Evolutionary conservation across 75 land plant species (phyloP), one percentile per base, ranked within the genome.

Genomic region (Chamaecyparis obtusa): DNA sequence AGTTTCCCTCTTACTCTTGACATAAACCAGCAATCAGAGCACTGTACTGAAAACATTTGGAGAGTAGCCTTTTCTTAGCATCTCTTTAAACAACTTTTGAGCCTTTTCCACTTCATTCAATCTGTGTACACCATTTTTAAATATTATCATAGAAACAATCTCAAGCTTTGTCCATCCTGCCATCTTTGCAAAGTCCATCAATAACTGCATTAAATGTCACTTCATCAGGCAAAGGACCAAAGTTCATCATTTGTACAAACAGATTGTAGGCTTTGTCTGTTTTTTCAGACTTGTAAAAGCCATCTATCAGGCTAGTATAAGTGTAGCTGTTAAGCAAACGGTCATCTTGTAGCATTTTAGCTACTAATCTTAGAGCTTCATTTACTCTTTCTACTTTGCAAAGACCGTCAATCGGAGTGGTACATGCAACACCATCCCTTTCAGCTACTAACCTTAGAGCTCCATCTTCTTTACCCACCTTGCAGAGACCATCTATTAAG

Each of bases 401-500:
- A 21, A 72, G 75, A 72, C 35, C 86, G 15, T 85, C 83, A 55
- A 60, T 55, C 14, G 30, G 9, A 5, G 81, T 3, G 27, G 33
- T n/a, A 55, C 60, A 30, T 46, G 86, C 74, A 37, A 85, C 79
- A 60, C 60, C 6, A 83, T 83, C 0, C 36, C 11, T 32, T 32
- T 7, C 6, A 9, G 32, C 75, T 32, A 32, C 32, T 32, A n/a
- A 30, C 2, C 35, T 32, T 9, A 1, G 75, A n/a, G 91, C 94
- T 77, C 88, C 85, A 0, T 89, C 88, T 16, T 89, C 36, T 83
- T 46, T 75, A 69, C 90, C 87, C 78, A 81, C 86, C 51, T 89
- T 77, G 27, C 86, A 74, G 41, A 94, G 91, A 48, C 91, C 93
- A 74, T 87, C 91, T n/a, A 93, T 85, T 37, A 93, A 8, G 21